Percentiles rank a stretch among this genome's conserved stretches.
Conservation (phyloP, 345 rosid genomes). For the Diplotaxis tenuifolia region DNA sequence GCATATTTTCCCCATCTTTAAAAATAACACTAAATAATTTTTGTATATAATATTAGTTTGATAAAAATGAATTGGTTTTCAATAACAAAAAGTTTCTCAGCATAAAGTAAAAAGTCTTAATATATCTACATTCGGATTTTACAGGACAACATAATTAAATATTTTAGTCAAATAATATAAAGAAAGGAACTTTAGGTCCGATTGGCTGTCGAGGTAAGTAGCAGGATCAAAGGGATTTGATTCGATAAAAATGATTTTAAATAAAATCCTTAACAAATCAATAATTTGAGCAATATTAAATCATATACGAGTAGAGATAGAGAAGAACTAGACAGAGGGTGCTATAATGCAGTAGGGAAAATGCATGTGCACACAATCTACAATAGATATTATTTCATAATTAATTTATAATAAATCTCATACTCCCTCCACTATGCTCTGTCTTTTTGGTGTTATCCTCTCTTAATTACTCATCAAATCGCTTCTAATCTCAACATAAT, state of each 20-base stretch:
- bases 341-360: constrained; percentile 35
- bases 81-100: too few species aligned
- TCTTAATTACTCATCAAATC: constrained; percentile 50
- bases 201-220: constrained; percentile 38
- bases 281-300: constrained; percentile 30
- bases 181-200: constrained; percentile 24
- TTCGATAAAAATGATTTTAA: constrained; percentile 27
- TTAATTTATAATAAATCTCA: constrained; percentile 10
- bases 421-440: constrained; percentile 59
- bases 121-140: too few species aligned
- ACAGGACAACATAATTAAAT: not conserved
- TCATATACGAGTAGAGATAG: constrained; percentile 28
- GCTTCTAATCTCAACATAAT: constrained; percentile 48
- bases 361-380: constrained; percentile 78
- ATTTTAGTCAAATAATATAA: not conserved
- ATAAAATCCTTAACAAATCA: constrained; percentile 28
- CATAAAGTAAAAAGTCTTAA: too few species aligned
- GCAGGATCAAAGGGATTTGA: constrained; percentile 39
- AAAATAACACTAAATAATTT: too few species aligned
- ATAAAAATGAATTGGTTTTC: too few species aligned
- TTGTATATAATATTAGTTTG: too few species aligned
- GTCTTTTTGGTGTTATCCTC: constrained; percentile 40
- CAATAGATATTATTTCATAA: constrained; percentile 46
- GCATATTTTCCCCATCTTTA: too few species aligned
- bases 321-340: constrained; percentile 33